Evolutionary conservation across 208 protist genomes (phyloP), one percentile per base, ranked within the genome.

Genomic region (Trypanosoma rangeli): DNA sequence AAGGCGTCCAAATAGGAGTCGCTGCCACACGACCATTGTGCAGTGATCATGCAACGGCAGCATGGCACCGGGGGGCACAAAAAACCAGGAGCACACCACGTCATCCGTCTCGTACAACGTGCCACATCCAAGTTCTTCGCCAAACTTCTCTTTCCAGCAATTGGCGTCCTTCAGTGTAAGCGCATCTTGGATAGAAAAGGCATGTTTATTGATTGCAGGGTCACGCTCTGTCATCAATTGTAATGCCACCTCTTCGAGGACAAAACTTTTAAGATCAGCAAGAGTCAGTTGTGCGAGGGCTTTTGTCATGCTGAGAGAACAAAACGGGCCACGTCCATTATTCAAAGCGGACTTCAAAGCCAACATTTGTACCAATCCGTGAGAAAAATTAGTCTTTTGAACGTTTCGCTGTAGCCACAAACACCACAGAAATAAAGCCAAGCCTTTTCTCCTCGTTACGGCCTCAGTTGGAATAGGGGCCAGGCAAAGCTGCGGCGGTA

Each of bases 21-120:
- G 46, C 71, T 76, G 26, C 84, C 64, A 69, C 12, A 89, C 87
- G 10, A 31, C 53, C 87, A 93, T 93, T 31, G 66, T 74, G n/a
- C 76, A 82, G 70, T 94, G 86, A 60, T 94, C 86, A 60, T 94
- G 86, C 46, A 94, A 74, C 5, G 85, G 80, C 46, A 94, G 72
- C 24, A 64, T 66, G 3, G 67, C 37, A 5, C 78, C 74, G 0
- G 89, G 89, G 0, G 89, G 85, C 1, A 94, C 49, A 2, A 92
- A 81, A 69, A 94, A 94, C 89, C 85, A 94, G 63, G 78, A 87
- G 60, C 90, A 60, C 3, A 73, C 79, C n/a, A 82, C 73, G 1
- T 57, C 39, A 12, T 70, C 55, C 55, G 80, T 68, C 24, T 88
- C 68, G 64, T 77, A 93, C 18, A 93, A 70, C 26, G 87, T 93